Evolutionary conservation across 768 basidiomycete species (phyloP), one percentile per base, ranked within the genome.

Genomic region (Termitomyces sp.): DNA sequence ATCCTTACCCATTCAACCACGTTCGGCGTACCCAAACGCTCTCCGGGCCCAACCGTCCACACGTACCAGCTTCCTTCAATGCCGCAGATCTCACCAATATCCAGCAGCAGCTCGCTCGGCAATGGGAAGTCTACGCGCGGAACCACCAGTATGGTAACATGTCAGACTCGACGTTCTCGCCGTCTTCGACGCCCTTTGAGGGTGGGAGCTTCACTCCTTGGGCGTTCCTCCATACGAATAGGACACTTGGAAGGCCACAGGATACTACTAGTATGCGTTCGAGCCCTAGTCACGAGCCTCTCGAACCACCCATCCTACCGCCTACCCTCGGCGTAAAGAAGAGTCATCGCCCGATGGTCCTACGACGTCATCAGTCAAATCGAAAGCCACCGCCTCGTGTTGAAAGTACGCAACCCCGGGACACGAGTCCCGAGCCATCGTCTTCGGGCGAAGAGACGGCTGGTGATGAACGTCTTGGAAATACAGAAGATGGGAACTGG

Each of bases 401-500:
- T 17, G 86, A 90, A 63, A 91, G 88, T 62, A 92, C 89, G 0
- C 88, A 91, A 63, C 89, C 89, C 7, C 73, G 89, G 41, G 89
- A 91, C 61, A 91, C 89, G 11, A 89, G 85, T 59, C 89, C 88
- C 0, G 89, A 91, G 71, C 79, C 81, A 44, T 86, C 84, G 10
- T 84, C 85, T 0, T 85, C 82, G 17, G 88, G 88, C 1, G 89
- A 91, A 66, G 88, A 89, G 68, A 90, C 86, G 1, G 88, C 88
- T 0, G 89, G 88, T 0, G 89, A 89, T 64, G 81, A 74, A 25
- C 60, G 61, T 30, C 73, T 70, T 55, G 73, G 73, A 9, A 70
- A 68, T 17, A 66, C 67, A 16, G 77, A 76, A 41, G 77, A 78
- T 30, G 73, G 74, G 5, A 61, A 66, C 27, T 75, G 71, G 68